A percentile compares a stretch with the other conserved stretches of the same genome.
Evolutionary conservation across 306 rosid genomes (phyloP).

Genomic region (Erythrophleum fordii): DNA sequence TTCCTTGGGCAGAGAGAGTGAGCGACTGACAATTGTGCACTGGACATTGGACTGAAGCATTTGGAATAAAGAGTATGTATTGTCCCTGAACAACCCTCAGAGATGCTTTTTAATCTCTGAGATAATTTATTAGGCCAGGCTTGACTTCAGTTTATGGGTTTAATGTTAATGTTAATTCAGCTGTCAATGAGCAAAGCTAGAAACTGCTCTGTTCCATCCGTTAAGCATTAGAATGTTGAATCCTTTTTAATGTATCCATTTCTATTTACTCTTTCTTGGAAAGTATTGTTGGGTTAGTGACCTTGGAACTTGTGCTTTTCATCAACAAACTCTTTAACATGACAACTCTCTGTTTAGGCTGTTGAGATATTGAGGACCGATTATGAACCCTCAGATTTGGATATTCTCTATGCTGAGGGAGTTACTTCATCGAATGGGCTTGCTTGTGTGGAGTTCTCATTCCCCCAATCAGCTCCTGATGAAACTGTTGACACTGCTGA

Average conservation of each 20-base stretch:
- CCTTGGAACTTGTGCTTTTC: conserved; percentile 38
- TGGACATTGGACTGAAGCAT: not conserved
- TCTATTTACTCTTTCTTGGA: conserved; percentile 17
- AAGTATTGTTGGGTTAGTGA: conserved; percentile 21
- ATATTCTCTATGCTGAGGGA: conserved; percentile 94
- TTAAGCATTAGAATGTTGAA: conserved; percentile 27
- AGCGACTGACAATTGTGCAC: not conserved
- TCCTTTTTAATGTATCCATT: conserved; percentile 9
- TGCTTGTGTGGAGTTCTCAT: conserved; percentile 90
- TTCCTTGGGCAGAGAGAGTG: not conserved
- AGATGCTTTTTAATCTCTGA: conserved; percentile 11
- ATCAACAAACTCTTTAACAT: conserved; percentile 40
- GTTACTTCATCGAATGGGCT: conserved; percentile 97
- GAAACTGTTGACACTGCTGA: conserved; percentile 61
- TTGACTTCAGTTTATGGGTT: conserved; percentile 13
- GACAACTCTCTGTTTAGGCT: conserved; percentile 57
- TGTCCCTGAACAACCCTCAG: conserved; percentile 6
- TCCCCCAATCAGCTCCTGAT: conserved; percentile 71
- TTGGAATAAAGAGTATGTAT: not conserved
- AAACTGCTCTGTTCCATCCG: conserved; percentile 26
- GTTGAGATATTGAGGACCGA: conserved; percentile 82
- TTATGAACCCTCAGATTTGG: conserved; percentile 91
- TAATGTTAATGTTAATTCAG: conserved; percentile 19
- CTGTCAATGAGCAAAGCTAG: conserved; percentile 9
- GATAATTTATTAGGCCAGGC: conserved; percentile 15